A percentile compares a stretch with the other conserved stretches of the same genome.
These are phyloP conservation scores for Coemansia sp. DNA, from an alignment of 192 early-diverging fungal genomes.

Conservation along the genomic window DNA sequence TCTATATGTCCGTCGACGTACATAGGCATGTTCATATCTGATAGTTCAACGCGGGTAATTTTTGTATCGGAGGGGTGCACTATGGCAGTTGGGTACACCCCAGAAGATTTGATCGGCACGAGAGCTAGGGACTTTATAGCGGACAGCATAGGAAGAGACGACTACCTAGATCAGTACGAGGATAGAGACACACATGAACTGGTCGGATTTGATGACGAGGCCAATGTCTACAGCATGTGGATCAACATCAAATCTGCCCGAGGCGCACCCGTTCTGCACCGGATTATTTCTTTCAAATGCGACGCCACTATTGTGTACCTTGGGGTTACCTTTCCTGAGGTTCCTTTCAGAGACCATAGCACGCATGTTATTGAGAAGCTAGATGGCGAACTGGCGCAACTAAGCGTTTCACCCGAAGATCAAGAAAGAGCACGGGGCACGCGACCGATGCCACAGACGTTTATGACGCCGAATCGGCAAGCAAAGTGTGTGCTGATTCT, in stretches of 20 bases:
- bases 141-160: constrained; percentile 19
- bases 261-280: constrained; percentile 27
- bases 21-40: constrained; percentile 33
- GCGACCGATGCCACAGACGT: constrained; percentile 15
- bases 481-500: constrained; percentile 34
- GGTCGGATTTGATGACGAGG: constrained; percentile 12
- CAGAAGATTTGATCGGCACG: constrained; percentile 18
- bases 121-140: constrained; percentile 34
- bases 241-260: constrained; percentile 28
- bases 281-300: constrained; percentile 35
- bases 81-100: constrained; percentile 31
- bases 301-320: constrained; percentile 33
- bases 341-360: constrained; percentile 16
- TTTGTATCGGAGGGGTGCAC: constrained; percentile 34
- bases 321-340: constrained; percentile 30
- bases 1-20: constrained; percentile 12
- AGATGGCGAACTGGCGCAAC: constrained; percentile 21
- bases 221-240: constrained; percentile 41
- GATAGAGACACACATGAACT: constrained; percentile 16
- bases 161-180: constrained; percentile 29
- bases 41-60: constrained; percentile 24
- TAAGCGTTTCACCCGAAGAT: constrained; percentile 11
- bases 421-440: not conserved
- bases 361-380: constrained; percentile 38
- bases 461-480: constrained; percentile 17